Conservation (phyloP, 306 rosid species). For the Nissolia schottii region DNA sequence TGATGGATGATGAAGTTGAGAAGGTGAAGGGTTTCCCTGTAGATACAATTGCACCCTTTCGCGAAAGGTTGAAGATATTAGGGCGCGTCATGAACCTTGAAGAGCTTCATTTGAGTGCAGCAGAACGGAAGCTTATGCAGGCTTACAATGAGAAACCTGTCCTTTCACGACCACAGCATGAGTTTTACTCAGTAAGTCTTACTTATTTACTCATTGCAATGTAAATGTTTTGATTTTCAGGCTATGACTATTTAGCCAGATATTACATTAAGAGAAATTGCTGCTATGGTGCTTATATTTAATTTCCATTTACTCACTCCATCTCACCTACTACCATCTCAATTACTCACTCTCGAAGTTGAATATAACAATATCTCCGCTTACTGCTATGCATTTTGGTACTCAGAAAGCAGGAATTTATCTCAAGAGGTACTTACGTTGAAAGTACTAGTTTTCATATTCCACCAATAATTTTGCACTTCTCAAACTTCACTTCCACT, state of each 20-base stretch:
- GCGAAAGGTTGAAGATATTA: constrained; percentile 90
- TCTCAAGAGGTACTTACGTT: no score
- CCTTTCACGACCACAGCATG: constrained; percentile 97
- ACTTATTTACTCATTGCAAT: not conserved
- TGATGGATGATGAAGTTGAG: constrained; percentile 90
- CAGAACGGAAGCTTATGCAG: constrained; percentile 89
- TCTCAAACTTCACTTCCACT: no score
- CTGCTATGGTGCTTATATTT: not conserved
- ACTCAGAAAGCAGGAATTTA: no score
- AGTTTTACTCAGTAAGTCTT: constrained; percentile 68
- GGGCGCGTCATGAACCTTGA: constrained; percentile 87
- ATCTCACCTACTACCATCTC: not conserved
- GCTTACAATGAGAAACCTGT: constrained; percentile 99
- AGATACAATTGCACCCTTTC: constrained; percentile 62
- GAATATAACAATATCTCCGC: not conserved
- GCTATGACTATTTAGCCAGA: not conserved
- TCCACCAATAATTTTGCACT: no score
- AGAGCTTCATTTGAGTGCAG: constrained; percentile 77
- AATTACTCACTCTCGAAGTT: no score
- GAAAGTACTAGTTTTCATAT: no score
- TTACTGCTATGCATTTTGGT: no score
- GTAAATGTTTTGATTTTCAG: not conserved
- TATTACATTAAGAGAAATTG: no score
- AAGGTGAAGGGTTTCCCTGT: constrained; percentile 89
- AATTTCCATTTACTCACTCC: not conserved